Conservation (phyloP, 2,329 filamentous ascomycete genomes). For the Ceratocystis ficicola region DNA sequence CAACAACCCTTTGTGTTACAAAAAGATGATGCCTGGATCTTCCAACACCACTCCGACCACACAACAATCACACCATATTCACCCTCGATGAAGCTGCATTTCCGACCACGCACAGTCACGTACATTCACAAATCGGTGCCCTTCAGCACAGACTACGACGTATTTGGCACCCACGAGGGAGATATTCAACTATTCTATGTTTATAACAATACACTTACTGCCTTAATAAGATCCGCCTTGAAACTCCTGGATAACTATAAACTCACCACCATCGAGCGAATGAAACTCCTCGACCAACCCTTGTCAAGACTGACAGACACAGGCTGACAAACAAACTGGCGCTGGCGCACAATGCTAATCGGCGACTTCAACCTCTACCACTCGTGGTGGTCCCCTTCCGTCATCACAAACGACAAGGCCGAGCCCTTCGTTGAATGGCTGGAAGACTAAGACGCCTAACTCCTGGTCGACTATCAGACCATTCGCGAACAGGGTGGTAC, state of each 20-base stretch:
- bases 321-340: no score
- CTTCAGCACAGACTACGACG: background rate
- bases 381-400: no score
- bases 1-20: background rate
- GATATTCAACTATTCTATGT: background rate
- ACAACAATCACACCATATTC: background rate
- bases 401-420: no score
- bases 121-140: background rate
- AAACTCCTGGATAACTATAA: background rate
- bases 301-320: no score
- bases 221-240: background rate
- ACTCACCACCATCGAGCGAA: background rate
- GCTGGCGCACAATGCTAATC: no score
- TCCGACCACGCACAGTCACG: background rate
- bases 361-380: no score
- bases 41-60: background rate
- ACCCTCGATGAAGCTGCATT: background rate
- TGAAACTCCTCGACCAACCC: background rate
- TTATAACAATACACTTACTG: background rate
- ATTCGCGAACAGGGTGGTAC: no score
- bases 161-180: background rate
- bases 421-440: no score
- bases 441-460: no score
- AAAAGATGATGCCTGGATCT: background rate
- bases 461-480: no score